Evolutionary conservation across 306 rosid species (phyloP).

Genomic region (Acacia acuminata): DNA sequence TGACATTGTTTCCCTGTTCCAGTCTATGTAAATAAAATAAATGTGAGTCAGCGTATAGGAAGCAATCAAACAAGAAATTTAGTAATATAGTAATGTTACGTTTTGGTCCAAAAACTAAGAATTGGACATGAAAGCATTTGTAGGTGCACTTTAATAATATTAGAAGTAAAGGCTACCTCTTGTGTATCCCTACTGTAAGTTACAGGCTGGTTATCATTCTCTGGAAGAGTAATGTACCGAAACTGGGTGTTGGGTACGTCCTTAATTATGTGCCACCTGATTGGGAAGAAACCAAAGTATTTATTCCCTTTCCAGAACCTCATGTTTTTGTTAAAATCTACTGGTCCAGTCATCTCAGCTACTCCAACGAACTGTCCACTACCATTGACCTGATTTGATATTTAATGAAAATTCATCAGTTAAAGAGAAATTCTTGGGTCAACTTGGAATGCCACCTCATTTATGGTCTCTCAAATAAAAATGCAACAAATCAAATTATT

Average conservation of each 20-base stretch:
- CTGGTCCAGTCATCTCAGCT: slow-evolving; percentile 81
- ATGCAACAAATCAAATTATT: too few species aligned
- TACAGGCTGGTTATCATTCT: slow-evolving; percentile 68
- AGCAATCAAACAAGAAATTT: not conserved
- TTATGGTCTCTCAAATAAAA: too few species aligned
- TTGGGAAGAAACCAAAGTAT: slow-evolving; percentile 85
- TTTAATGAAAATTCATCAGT: not conserved
- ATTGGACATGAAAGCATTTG: not conserved
- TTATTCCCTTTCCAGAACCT: slow-evolving; percentile 75
- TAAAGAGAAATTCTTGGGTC: too few species aligned
- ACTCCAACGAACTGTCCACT: slow-evolving; percentile 88
- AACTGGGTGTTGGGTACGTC: slow-evolving; percentile 72
- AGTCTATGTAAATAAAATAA: not conserved
- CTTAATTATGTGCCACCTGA: slow-evolving; percentile 77
- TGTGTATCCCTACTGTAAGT: slow-evolving; percentile 86
- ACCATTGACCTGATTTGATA: slow-evolving; percentile 64
- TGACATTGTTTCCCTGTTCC: not conserved
- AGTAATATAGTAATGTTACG: not conserved
- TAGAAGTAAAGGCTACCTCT: slow-evolving; percentile 59
- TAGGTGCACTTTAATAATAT: slow-evolving; percentile 5
- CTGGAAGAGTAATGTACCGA: slow-evolving; percentile 66
- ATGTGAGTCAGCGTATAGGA: not conserved
- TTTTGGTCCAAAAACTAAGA: not conserved
- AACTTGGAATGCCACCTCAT: too few species aligned
- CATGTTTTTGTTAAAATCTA: slow-evolving; percentile 79